Evolutionary conservation across 2,329 filamentous ascomycete genomes (phyloP).

Genomic region (Biscogniauxia sp.): DNA sequence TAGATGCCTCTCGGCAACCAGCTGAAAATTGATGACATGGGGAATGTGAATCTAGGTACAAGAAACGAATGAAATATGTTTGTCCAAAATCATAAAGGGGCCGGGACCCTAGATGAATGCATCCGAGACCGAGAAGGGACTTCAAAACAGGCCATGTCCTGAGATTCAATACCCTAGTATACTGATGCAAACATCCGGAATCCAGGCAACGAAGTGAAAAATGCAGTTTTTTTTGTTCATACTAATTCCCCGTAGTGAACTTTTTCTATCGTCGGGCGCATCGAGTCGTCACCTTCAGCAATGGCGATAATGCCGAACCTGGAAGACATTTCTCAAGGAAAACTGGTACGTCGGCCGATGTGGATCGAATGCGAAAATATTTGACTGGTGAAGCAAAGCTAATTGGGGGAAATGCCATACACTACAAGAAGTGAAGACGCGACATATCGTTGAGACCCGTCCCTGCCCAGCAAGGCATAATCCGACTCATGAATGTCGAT

Average conservation of each 20-base stretch:
- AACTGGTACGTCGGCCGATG: constrained; percentile 4
- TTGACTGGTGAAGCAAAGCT: constrained; percentile 5
- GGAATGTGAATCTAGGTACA: constrained; percentile 26
- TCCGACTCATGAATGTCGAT: constrained; percentile 1
- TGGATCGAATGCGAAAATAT: constrained; percentile 7
- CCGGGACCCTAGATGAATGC: constrained; percentile 19
- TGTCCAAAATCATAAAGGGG: constrained; percentile 17
- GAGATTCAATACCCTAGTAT: constrained; percentile 9
- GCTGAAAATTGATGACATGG: constrained; percentile 15
- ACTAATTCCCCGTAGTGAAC: constrained; percentile 13
- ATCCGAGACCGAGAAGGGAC: constrained; percentile 10
- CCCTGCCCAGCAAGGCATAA: constrained; percentile 11
- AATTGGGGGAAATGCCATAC: constrained; percentile 20
- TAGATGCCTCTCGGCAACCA: constrained; percentile 4
- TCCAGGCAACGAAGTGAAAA: constrained; percentile 29
- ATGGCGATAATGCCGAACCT: constrained; percentile 13
- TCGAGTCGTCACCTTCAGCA: constrained; percentile 21
- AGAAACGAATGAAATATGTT: constrained; percentile 25
- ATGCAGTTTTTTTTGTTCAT: constrained; percentile 9
- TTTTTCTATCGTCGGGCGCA: constrained; percentile 11
- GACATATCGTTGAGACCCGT: neutral
- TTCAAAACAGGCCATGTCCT: constrained; percentile 9
- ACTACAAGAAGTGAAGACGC: constrained; percentile 17
- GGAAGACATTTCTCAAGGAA: constrained; percentile 4
- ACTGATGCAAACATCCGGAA: constrained; percentile 16